phyloP scores from a whole-genome alignment of 1,284 basidiomycete genomes.

The Gymnopus androsaceus region DNA sequence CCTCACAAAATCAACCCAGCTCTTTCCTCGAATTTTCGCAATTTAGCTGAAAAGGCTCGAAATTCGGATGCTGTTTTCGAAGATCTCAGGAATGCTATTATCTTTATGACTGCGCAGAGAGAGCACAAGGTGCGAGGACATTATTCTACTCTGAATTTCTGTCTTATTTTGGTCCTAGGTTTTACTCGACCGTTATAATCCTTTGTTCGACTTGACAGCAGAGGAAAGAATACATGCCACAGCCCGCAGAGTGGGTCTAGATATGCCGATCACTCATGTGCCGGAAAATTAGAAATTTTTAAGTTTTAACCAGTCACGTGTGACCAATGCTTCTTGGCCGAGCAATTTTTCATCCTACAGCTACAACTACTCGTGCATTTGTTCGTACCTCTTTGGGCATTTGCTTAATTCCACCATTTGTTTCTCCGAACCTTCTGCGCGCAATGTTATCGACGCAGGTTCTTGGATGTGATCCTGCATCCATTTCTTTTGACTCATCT shows the following conservation, averaged over 20 bases:
- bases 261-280: constrained; percentile 55
- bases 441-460: constrained; percentile 37
- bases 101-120: constrained; percentile 74
- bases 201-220: constrained; percentile 73
- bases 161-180: constrained; percentile 40
- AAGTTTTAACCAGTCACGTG: neutral
- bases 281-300: constrained; percentile 11
- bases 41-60: constrained; percentile 51
- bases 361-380: neutral
- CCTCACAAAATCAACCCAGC: constrained; percentile 24
- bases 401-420: neutral
- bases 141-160: neutral
- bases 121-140: constrained; percentile 45
- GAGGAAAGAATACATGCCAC: constrained; percentile 84
- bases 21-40: constrained; percentile 54
- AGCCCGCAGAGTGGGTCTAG: constrained; percentile 82
- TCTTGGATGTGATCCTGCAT: constrained; percentile 55
- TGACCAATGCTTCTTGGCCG: neutral
- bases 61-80: constrained; percentile 35
- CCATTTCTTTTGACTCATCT: constrained; percentile 50
- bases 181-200: constrained; percentile 85
- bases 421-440: no score
- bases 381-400: neutral
- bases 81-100: constrained; percentile 65
- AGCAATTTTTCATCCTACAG: constrained; percentile 7